Evolutionary conservation across 495 filamentous ascomycete genomes (phyloP), one percentile per base, ranked within the genome.

Genomic region (Lentithecium fluviatile): DNA sequence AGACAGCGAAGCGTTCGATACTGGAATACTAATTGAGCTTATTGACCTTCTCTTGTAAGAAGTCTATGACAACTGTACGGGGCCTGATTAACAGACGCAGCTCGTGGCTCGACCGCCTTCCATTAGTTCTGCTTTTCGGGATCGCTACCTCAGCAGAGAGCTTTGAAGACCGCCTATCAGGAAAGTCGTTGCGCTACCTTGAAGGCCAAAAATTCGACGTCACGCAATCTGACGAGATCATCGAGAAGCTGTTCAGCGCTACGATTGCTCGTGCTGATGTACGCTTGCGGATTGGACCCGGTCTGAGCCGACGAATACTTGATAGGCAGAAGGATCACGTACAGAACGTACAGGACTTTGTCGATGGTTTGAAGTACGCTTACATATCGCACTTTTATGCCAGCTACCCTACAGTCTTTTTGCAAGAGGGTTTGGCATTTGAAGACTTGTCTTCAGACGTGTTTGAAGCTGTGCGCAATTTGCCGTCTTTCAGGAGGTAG

Each of bases 301-400:
- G 69, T 60, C 81, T 83, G 47, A 89, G 74, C 54, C 78, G 70
- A 69, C 75, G 76, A 43, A 71, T 94, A 23, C 77, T 97, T 46
- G 87, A 90, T 40, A 84, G 87, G 42, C 91, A 96, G 66, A 84
- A 77, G 60, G 87, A 96, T 65, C 87, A 91, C 68, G 85, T 91
- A n/a, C 90, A 91, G 54, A 92, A 87, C 61, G 84, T 91, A n/a
- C 85, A 89, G 47, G 81, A 83, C 1, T 94, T 97, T 73, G 80
- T 86, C 59, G 83, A 82, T 62, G 85, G 89, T 49, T 71, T 96
- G 3, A 95, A 96, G 88, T 97, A 97, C 74, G 83, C 86, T 13
- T 93, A 94, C 65, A 97, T 98, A 93, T 90, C 87, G 26, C 90
- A 96, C 71, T 97, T 95, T 71, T 97, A 93, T 69, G 89, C 89